A percentile compares a stretch with the other conserved stretches of the same genome.
Evolutionary conservation across 2,329 filamentous ascomycete genomes (phyloP).

Genomic region (Epichloe sp.): DNA sequence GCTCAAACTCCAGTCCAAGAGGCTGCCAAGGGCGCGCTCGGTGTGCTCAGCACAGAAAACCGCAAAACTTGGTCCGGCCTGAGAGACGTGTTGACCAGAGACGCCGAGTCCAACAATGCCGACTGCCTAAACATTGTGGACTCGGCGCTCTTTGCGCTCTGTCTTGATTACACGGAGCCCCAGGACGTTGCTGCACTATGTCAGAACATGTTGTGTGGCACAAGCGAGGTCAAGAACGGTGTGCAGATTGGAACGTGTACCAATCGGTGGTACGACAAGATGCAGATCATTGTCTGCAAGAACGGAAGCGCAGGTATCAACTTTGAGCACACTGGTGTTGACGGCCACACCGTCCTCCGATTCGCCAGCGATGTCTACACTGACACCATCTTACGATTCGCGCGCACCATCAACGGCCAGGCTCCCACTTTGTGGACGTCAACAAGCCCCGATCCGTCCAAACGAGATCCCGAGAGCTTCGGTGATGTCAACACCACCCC

Average conservation of each 20-base stretch:
- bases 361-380: conserved; percentile 96
- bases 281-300: conserved; percentile 98
- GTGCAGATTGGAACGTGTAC: conserved; percentile 96
- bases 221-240: conserved; percentile 78
- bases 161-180: conserved; percentile 85
- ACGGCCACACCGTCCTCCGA: conserved; percentile 89
- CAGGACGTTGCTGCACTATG: conserved; percentile 71
- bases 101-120: conserved; percentile 83
- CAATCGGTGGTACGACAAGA: conserved; percentile 97
- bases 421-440: conserved; percentile 88
- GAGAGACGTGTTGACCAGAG: conserved; percentile 73
- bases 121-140: conserved; percentile 95
- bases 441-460: conserved; percentile 79
- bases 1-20: conserved; percentile 82
- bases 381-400: conserved; percentile 92
- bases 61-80: conserved; percentile 91
- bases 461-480: conserved; percentile 81
- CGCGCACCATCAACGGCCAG: conserved; percentile 86
- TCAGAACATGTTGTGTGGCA: conserved; percentile 96
- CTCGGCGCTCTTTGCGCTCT: conserved; percentile 82
- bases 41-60: conserved; percentile 91
- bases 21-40: conserved; percentile 86
- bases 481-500: conserved; percentile 88
- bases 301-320: conserved; percentile 98
- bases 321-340: conserved; percentile 96